Evolutionary conservation across 176 grass and related monocot genomes (phyloP).

Genomic region (Oryza punctata): DNA sequence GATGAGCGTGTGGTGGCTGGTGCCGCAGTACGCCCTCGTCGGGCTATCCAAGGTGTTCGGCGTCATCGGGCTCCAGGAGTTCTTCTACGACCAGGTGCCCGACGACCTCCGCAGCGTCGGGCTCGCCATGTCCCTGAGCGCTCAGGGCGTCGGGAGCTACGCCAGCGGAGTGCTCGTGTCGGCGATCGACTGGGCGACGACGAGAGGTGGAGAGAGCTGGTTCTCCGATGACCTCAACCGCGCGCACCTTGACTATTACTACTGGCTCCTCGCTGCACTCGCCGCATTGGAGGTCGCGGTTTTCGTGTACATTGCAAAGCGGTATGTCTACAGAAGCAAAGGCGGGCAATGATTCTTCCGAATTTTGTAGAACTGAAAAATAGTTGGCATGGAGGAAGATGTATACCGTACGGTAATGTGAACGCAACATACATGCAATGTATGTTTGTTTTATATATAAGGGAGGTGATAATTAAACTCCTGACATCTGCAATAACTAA

Average conservation of each 20-base stretch:
- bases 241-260: slow-evolving; percentile 80
- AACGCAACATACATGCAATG: too few relatives aligned
- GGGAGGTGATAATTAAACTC: too few relatives aligned
- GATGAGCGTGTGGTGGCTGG: slow-evolving; percentile 87
- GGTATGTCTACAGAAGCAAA: slow-evolving; percentile 44
- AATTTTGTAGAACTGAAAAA: too few relatives aligned
- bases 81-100: slow-evolving; percentile 77
- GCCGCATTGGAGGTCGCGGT: slow-evolving; percentile 35
- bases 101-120: slow-evolving; percentile 54
- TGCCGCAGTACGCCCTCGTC: slow-evolving; percentile 68
- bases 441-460: too few relatives aligned
- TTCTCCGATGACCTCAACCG: slow-evolving; percentile 69
- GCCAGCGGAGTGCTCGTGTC: slow-evolving; percentile 54
- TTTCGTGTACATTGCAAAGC: slow-evolving; percentile 45
- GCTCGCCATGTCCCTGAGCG: slow-evolving; percentile 65
- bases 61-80: slow-evolving; percentile 52
- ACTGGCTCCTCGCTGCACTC: slow-evolving; percentile 60
- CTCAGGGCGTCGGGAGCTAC: slow-evolving; percentile 56
- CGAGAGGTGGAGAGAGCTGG: slow-evolving; percentile 50
- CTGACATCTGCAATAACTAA: too few relatives aligned
- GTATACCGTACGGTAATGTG: too few relatives aligned
- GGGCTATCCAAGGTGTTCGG: slow-evolving; percentile 49
- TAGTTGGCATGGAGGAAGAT: background rate
- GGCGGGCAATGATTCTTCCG: too few relatives aligned
- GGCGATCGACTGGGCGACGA: slow-evolving; percentile 25